These are phyloP conservation scores for Colletotrichum noveboracense DNA, from an alignment of 2,329 filamentous ascomycete genomes.

Conservation along the genomic window DNA sequence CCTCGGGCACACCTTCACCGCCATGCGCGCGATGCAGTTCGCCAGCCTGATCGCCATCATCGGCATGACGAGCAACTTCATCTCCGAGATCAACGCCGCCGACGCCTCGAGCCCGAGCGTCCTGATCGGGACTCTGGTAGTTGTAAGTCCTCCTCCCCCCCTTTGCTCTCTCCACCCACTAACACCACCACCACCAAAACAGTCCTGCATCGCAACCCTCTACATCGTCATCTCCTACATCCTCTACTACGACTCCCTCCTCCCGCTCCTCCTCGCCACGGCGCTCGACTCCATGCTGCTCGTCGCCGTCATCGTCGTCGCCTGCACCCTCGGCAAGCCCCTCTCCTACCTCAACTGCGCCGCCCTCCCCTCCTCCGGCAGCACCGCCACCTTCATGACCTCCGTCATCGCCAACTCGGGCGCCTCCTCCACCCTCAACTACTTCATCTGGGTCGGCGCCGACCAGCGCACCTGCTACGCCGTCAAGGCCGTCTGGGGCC, in stretches of 20 bases:
- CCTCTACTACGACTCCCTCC: slow-evolving; percentile 77
- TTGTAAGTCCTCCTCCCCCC: slow-evolving; percentile 64
- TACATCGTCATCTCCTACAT: slow-evolving; percentile 84
- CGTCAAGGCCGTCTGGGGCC: slow-evolving; percentile 87
- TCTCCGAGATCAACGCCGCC: slow-evolving; percentile 73
- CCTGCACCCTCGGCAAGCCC: slow-evolving; percentile 79
- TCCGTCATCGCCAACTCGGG: slow-evolving; percentile 48
- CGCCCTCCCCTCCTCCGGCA: slow-evolving; percentile 45
- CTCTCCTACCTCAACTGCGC: slow-evolving; percentile 80
- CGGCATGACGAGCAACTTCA: slow-evolving; percentile 82
- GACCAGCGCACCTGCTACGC: slow-evolving; percentile 75
- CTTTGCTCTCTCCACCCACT: not conserved
- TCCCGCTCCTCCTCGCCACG: slow-evolving; percentile 74
- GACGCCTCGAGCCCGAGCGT: slow-evolving; percentile 72
- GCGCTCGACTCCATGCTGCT: slow-evolving; percentile 72
- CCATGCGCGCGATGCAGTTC: slow-evolving; percentile 73
- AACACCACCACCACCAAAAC: slow-evolving; percentile 17
- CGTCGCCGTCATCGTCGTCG: slow-evolving; percentile 78
- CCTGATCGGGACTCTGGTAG: slow-evolving; percentile 77
- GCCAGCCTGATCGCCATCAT: slow-evolving; percentile 78
- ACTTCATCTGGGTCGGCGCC: slow-evolving; percentile 54
- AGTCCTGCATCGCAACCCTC: slow-evolving; percentile 80
- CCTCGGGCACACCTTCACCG: slow-evolving; percentile 79
- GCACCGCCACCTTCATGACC: slow-evolving; percentile 49
- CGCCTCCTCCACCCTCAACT: slow-evolving; percentile 37